Conservation (phyloP, 768 basidiomycete species). For the Lactarius sp. region DNA sequence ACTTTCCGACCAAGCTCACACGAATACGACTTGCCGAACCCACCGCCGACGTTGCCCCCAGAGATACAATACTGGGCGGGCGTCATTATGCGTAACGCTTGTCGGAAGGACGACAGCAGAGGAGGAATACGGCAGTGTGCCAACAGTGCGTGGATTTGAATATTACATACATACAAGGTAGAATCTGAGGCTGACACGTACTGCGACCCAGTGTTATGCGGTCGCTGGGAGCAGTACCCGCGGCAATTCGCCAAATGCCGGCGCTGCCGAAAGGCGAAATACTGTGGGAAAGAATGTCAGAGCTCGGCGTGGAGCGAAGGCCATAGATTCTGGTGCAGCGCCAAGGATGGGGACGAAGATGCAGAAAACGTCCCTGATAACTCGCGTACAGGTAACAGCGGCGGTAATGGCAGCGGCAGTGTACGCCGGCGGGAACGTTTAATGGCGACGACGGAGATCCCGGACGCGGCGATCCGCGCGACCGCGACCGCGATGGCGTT, state of each 20-base stretch:
- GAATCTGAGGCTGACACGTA: not conserved
- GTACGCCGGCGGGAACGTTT: conserved; percentile 18
- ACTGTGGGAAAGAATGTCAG: conserved; percentile 97
- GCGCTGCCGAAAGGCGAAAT: conserved; percentile 95
- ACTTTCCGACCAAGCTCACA: conserved; percentile 88
- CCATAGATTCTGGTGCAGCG: conserved; percentile 91
- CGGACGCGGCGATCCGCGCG: conserved; percentile 21
- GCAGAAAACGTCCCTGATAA: conserved; percentile 26
- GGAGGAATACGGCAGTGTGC: conserved; percentile 98
- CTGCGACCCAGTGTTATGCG: conserved; percentile 71
- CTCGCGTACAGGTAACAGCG: not conserved
- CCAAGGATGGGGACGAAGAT: conserved; percentile 48
- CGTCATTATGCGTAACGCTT: conserved; percentile 99
- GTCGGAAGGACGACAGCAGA: conserved; percentile 88
- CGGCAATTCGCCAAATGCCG: conserved; percentile 97
- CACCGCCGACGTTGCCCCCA: conserved; percentile 64
- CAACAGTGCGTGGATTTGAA: conserved; percentile 60
- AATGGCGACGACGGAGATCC: conserved; percentile 24
- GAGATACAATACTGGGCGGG: conserved; percentile 99
- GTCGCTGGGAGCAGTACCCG: conserved; percentile 88
- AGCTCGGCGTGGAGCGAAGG: conserved; percentile 96
- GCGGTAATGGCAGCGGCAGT: conserved; percentile 7
- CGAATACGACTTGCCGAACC: conserved; percentile 65
- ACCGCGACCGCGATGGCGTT: conserved; percentile 21
- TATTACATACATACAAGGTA: conserved; percentile 1